Percentiles rank a stretch among this genome's conserved stretches.
phyloP scores from a whole-genome alignment of 805 yeast species.

The Candida railenensis region DNA sequence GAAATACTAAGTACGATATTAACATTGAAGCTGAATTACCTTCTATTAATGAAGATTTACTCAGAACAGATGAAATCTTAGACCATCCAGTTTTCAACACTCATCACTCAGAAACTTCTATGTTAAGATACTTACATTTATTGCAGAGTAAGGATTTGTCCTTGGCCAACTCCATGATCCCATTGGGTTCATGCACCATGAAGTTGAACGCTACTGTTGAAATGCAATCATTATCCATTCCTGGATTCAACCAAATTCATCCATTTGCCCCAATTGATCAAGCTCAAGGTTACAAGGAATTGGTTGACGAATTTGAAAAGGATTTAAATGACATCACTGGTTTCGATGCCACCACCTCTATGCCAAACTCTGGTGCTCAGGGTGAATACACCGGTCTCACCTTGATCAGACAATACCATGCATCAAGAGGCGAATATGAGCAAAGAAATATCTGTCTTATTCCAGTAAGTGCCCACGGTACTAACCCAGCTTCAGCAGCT shows the following conservation, averaged over 20 bases:
- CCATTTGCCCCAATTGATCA: slow-evolving; percentile 92
- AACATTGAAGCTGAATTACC: slow-evolving; percentile 40
- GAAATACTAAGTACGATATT: slow-evolving; percentile 16
- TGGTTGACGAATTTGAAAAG: slow-evolving; percentile 72
- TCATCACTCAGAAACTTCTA: slow-evolving; percentile 92
- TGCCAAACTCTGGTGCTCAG: slow-evolving; percentile 98
- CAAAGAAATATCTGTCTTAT: slow-evolving; percentile 85
- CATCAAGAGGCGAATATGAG: slow-evolving; percentile 60
- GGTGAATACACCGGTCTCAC: slow-evolving; percentile 96
- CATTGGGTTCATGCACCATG: slow-evolving; percentile 98
- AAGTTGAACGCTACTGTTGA: slow-evolving; percentile 93
- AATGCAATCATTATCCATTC: slow-evolving; percentile 94
- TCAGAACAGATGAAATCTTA: slow-evolving; percentile 60
- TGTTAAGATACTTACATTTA: slow-evolving; percentile 84
- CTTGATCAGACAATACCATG: slow-evolving; percentile 76
- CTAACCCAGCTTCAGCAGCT: slow-evolving; percentile 97
- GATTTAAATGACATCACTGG: slow-evolving; percentile 94
- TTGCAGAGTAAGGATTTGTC: slow-evolving; percentile 87
- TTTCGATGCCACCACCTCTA: slow-evolving; percentile 82
- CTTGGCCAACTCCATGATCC: slow-evolving; percentile 94
- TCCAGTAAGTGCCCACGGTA: slow-evolving; percentile 97
- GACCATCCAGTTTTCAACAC: slow-evolving; percentile 77
- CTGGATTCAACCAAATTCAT: slow-evolving; percentile 83
- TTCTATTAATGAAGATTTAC: slow-evolving; percentile 45
- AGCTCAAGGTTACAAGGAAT: slow-evolving; percentile 80